A percentile compares a stretch with the other conserved stretches of the same genome.
Conservation (phyloP, 345 rosid genomes). For the Pugionium cornutum region DNA sequence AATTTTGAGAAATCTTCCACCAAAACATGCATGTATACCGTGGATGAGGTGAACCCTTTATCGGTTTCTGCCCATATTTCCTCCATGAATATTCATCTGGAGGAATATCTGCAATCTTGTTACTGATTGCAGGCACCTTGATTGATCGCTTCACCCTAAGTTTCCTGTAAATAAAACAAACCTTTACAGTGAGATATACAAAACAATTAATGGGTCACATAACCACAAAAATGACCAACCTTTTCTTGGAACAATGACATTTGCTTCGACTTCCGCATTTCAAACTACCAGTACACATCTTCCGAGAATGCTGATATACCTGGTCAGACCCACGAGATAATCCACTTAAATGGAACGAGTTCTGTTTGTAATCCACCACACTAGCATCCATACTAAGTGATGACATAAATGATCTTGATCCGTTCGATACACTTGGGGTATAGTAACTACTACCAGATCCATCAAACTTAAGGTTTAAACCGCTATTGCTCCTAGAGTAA, state of each 20-base stretch:
- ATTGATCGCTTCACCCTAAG: slow-evolving; percentile 64
- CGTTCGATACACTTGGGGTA: slow-evolving; percentile 53
- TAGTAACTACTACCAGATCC: slow-evolving; percentile 49
- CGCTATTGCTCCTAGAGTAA: slow-evolving; percentile 52
- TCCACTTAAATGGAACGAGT: slow-evolving; percentile 60
- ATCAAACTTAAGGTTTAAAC: slow-evolving; percentile 63
- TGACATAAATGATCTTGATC: slow-evolving; percentile 66
- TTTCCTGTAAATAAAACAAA: slow-evolving; percentile 50
- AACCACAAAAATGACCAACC: slow-evolving; percentile 41
- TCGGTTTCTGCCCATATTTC: slow-evolving; percentile 85
- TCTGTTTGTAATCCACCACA: slow-evolving; percentile 47
- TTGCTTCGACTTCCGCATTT: slow-evolving; percentile 61
- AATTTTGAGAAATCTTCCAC: neutral
- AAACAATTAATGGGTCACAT: neutral
- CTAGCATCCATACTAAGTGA: slow-evolving; percentile 70
- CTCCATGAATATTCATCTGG: slow-evolving; percentile 89
- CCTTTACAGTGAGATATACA: slow-evolving; percentile 1
- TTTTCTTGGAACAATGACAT: slow-evolving; percentile 81
- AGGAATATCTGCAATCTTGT: slow-evolving; percentile 83
- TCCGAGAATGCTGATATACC: slow-evolving; percentile 51
- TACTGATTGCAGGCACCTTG: slow-evolving; percentile 85
- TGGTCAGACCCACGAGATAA: slow-evolving; percentile 54
- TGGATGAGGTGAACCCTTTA: slow-evolving; percentile 83
- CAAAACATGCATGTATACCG: slow-evolving; percentile 44
- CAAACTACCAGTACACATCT: slow-evolving; percentile 57